Evolutionary conservation across 129 eudicot species (phyloP), one percentile per base, ranked within the genome.

Genomic region (Apium graveolens): DNA sequence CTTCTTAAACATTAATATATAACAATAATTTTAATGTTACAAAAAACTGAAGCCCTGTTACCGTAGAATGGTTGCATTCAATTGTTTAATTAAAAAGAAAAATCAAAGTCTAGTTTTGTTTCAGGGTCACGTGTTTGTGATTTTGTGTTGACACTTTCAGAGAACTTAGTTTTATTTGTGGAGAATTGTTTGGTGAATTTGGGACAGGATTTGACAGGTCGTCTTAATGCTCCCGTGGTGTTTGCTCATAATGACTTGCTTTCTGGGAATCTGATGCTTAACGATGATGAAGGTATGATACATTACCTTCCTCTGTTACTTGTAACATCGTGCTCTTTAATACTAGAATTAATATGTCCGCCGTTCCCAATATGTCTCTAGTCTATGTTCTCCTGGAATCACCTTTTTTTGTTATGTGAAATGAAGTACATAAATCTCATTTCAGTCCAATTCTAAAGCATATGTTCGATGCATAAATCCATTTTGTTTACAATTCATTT

Each of bases 231-330:
- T 71, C 97, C 98, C 29, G 96, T 95, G 72, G 97, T 94, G 76
- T 94, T 83, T 87, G 89, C 89, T 80, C 98, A 94, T 81, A 94
- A 94, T 82, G 98, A 94, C 81, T 75, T 94, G 71, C 97, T 95
- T 79, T 95, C 97, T 68, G 98, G 98, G 79, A 95, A 95, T 83
- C 79, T 95, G 89, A 95, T 95, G 98, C 89, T 85, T 49, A 91
- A 88, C 85, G 96, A 93, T 31, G 90, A 88, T 42, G 91, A 90
- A 88, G 98, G 97, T 95, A 86, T 76, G 41, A 38, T 2, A 26
- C 38, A 57, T 39, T 48, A 3, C 5, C n/a, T 60, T 41, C 51
- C 70, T 82, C 44, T n/a, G 12, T 78, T 60, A 65, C 60, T 24
- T 63, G 11, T 34, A 46, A 74, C 32, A 43, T 41, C 44, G 77